Percentiles rank a stretch among this genome's conserved stretches.
Conservation (phyloP, 1,284 basidiomycete genomes). For the Athelia psychrophila region DNA sequence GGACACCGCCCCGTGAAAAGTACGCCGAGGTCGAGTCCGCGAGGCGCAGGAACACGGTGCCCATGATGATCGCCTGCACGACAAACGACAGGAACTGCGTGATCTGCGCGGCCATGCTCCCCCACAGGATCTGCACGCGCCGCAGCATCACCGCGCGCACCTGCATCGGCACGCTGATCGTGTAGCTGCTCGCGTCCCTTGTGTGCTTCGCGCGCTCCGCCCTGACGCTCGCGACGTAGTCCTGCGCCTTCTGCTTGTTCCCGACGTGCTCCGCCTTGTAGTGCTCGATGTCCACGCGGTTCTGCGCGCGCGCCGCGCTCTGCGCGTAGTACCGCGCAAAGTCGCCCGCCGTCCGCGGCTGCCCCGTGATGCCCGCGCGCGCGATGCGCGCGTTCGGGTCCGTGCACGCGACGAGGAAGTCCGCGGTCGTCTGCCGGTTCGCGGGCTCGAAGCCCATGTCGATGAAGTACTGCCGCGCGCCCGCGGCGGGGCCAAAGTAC, state of each 20-base stretch:
- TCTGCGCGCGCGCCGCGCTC: background rate
- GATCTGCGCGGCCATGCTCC: constrained; percentile 28
- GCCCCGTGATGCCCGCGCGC: background rate
- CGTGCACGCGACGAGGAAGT: constrained; percentile 40
- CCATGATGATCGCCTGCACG: constrained; percentile 58
- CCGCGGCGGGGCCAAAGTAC: constrained; percentile 42
- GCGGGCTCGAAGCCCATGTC: constrained; percentile 42
- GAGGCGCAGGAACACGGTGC: constrained; percentile 62
- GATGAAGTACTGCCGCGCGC: constrained; percentile 44
- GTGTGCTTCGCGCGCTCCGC: background rate
- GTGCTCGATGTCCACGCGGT: background rate
- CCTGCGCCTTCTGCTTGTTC: background rate
- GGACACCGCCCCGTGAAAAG: constrained; percentile 69
- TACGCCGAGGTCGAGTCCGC: constrained; percentile 54
- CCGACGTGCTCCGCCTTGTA: background rate
- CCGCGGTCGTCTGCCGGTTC: constrained; percentile 37
- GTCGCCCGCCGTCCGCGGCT: constrained; percentile 44
- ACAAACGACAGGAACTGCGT: constrained; percentile 35
- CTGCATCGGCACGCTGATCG: constrained; percentile 15
- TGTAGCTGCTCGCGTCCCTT: background rate
- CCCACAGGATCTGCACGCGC: constrained; percentile 7
- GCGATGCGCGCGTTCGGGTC: constrained; percentile 16
- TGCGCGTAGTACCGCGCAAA: background rate
- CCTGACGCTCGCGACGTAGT: background rate
- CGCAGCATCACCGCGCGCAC: constrained; percentile 8